Base-by-base conservation (phyloP, 2,329 filamentous ascomycete genomes). In the Xylariaceae sp. region DNA sequence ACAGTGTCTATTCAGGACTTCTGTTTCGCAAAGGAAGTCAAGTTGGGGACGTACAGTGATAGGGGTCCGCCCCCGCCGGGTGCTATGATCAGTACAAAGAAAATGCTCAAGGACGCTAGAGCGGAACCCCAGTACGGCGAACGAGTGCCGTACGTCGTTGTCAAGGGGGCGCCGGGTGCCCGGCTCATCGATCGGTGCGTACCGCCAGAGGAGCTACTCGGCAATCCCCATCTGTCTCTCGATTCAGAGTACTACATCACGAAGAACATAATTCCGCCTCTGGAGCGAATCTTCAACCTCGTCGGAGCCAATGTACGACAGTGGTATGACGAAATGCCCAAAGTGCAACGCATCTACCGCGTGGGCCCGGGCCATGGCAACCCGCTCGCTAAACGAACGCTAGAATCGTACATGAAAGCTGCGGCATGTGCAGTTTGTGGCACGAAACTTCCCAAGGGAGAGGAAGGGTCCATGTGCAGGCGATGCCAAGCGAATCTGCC, bases 321-420 rank as follows among this genome's bases (percentile, higher is more conserved):
- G 60, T 99, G 94, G 94, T 97, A 92, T 70, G 91, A 96, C 64
- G 92, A 97, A 74, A 95, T 97, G 91, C 93, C 93, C 51, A 96
- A 95, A 72, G 80, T 94, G 17, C 89, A 92, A 70, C 86, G 88
- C 7, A 84, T 93, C 51, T 82, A 87, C 34, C 83, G 82, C 57
- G 75, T 90, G n/a, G 79, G 82, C 37, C 69, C 71, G 54, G 62
- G 72, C 57, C 48, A 72, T 66, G 11, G 63, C 70, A 47, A 69
- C 66, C 8, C 68, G 69, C 1, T 65, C 69, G 62, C 69, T 68
- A 87, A 82, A 70, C 88, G 84, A 72, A 97, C 92, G 0, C 81
- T 99, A n/a, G 94, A 97, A 70, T 88, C 85, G n/a, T 99, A 97
- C 74, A 88, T 97, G 86, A 88, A 84, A 64, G 86, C 86, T 0